phyloP scores from a whole-genome alignment of 2,329 filamentous ascomycete genomes.

The Colletotrichum caudatum region DNA sequence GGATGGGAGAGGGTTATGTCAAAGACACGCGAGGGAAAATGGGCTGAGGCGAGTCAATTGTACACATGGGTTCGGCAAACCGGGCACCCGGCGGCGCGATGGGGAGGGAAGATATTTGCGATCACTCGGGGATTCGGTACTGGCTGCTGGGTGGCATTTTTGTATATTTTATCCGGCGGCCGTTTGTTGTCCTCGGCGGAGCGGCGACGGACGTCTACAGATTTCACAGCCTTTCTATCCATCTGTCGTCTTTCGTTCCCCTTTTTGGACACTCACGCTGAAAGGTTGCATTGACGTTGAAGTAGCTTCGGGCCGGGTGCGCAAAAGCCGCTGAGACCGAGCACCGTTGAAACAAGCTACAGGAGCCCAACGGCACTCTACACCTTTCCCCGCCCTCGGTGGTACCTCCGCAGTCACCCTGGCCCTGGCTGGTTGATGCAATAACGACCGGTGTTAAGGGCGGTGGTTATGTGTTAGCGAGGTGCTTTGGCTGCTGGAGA shows the following conservation, averaged over 20 bases:
- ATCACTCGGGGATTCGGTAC: not conserved
- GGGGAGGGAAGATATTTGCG: not conserved
- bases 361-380: too few species aligned
- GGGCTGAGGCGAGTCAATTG: not conserved
- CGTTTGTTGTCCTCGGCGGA: not conserved
- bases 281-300: not conserved
- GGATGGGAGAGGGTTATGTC: not conserved
- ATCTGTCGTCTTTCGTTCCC: not conserved
- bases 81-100: not conserved
- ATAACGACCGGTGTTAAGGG: too few species aligned
- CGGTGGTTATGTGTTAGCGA: too few species aligned
- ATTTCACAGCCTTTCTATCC: not conserved
- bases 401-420: too few species aligned
- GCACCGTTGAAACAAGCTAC: not conserved
- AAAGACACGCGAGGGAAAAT: not conserved
- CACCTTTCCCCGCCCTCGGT: too few species aligned
- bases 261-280: not conserved
- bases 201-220: not conserved
- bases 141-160: not conserved
- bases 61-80: constrained; percentile 2
- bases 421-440: too few species aligned
- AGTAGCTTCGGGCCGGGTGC: not conserved
- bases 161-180: not conserved
- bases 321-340: not conserved
- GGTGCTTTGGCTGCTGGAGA: too few species aligned